These are phyloP conservation scores for Xylaria sp. DNA, from an alignment of 2,329 filamentous ascomycete species.

Conservation along the genomic window DNA sequence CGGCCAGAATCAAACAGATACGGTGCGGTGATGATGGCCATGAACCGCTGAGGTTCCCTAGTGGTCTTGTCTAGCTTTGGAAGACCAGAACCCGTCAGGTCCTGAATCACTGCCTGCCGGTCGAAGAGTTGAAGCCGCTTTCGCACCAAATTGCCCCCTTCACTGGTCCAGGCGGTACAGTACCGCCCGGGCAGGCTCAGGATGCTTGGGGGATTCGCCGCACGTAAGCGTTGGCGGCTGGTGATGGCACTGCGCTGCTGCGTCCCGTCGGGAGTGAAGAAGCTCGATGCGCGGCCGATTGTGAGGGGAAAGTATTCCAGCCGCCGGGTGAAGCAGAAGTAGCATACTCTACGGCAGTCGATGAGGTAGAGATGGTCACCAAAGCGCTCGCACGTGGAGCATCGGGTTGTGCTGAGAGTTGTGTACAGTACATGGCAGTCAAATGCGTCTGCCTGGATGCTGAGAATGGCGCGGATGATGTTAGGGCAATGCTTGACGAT, in stretches of 20 bases:
- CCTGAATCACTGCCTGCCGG: neutral
- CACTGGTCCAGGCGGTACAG: neutral
- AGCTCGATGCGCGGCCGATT: neutral
- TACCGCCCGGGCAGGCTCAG: constrained; percentile 6
- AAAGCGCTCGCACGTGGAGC: constrained; percentile 4
- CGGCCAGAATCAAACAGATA: neutral
- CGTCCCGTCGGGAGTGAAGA: neutral
- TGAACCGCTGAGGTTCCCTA: constrained; percentile 5
- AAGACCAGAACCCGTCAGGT: neutral
- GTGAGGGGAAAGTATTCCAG: constrained; percentile 6
- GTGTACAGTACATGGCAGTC: neutral
- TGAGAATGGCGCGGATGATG: constrained; percentile 10
- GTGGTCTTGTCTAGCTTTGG: neutral
- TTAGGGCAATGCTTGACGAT: constrained; percentile 17
- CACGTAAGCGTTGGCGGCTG: neutral
- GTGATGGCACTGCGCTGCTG: neutral
- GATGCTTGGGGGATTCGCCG: neutral
- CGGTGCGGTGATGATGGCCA: constrained; percentile 15
- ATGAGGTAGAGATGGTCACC: constrained; percentile 14
- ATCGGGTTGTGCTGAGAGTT: neutral
- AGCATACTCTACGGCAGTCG: constrained; percentile 3
- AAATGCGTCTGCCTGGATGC: constrained; percentile 5
- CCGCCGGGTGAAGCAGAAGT: neutral
- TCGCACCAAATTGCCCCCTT: neutral
- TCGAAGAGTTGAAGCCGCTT: constrained; percentile 6